Base-by-base conservation (phyloP, 495 filamentous ascomycete species). In the Astrothelium macrocarpum region DNA sequence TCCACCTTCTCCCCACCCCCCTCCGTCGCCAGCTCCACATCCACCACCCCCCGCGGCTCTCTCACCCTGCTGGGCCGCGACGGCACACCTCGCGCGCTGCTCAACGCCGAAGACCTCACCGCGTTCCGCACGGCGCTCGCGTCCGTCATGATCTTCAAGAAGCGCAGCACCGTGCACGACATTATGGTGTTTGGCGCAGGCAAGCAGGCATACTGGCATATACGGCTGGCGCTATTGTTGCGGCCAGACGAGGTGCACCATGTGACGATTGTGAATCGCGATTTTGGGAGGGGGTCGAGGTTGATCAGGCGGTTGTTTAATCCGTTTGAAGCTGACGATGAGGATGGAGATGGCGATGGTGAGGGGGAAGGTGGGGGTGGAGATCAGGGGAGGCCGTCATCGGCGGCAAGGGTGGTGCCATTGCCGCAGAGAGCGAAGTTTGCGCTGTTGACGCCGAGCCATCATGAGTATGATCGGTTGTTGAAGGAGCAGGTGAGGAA, bases 101-200 rank as follows among this genome's bases (percentile, higher is more conserved):
- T 98, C 49, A 89, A 91, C 70, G 94, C 93, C 23, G 82, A 86
- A 71, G 89, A 91, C 63, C 72, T 97, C 16, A 97, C 94, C 1
- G 90, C 90, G 10, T 98, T 96, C 77, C 90, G 94, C 64, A 97
- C 94, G 2, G 93, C 94, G 0, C 81, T 97, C 34, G 86, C 88
- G 0, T 85, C 89, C 1, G 82, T 87, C 25, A 84, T 90, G 71
- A 79, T 95, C 0, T 82, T 97, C 58, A 81, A 79, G 59, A 85
- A 84, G 67, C 88, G 94, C 59, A 75, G 79, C 46, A 76, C 80
- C 56, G 84, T 93, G 32, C 84, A 86, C 67, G 90, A 85, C 12
- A 66, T 96, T 1, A 82, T 86, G 31, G 87, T 95, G 59, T 97
- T 98, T 71, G 94, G 93, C n/a, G 84, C 87, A 14, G 93, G 93